These are phyloP conservation scores for Microcera coccophila DNA, from an alignment of 2,329 filamentous ascomycete genomes.

Conservation along the genomic window DNA sequence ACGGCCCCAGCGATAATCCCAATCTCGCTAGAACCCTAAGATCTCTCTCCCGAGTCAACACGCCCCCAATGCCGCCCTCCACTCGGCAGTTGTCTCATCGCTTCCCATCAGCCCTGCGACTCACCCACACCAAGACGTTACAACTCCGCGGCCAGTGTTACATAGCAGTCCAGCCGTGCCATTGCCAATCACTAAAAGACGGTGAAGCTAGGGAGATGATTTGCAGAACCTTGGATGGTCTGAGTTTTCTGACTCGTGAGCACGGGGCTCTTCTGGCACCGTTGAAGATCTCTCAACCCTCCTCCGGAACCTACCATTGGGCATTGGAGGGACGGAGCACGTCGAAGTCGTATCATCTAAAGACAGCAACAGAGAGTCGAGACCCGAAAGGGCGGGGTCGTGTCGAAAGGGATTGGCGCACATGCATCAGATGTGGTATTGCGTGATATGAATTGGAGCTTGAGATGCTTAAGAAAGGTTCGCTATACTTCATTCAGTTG, in stretches of 20 bases:
- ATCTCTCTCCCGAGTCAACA: too few relatives aligned
- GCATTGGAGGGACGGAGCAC: too few relatives aligned
- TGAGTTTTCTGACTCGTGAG: background rate
- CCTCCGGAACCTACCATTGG: background rate
- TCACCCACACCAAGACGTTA: background rate
- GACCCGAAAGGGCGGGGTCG: background rate
- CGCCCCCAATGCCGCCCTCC: constrained; percentile 16
- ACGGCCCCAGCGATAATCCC: background rate
- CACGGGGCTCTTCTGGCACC: background rate
- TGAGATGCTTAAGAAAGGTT: too few relatives aligned
- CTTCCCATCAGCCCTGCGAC: background rate
- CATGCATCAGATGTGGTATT: background rate
- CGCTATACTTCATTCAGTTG: too few relatives aligned
- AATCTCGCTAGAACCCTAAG: constrained; percentile 15
- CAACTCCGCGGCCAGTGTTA: background rate
- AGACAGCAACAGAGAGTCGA: background rate
- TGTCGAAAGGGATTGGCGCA: background rate
- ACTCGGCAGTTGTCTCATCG: constrained; percentile 21
- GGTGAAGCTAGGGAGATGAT: background rate
- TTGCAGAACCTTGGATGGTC: background rate
- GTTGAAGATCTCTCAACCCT: background rate
- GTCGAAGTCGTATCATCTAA: background rate
- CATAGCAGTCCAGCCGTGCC: background rate
- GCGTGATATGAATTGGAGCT: background rate
- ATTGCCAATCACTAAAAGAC: background rate